phyloP scores from a whole-genome alignment of 2,329 filamentous ascomycete genomes.

The Xylaria sp. region DNA sequence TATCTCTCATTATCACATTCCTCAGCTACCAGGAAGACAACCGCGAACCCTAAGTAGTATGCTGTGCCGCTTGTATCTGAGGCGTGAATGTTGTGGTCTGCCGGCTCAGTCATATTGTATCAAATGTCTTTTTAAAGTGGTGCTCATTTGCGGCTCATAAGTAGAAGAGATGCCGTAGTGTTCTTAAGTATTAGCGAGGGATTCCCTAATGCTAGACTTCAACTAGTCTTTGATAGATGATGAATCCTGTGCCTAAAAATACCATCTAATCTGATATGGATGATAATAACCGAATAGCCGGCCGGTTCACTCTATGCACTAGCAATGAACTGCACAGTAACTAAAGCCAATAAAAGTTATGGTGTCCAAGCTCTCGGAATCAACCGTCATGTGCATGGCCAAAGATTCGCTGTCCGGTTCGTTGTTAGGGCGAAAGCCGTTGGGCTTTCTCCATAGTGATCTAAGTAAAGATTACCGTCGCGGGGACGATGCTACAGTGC shows the following conservation, averaged over 20 bases:
- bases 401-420: slow-evolving; percentile 5
- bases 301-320: neutral
- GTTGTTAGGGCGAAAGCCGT: neutral
- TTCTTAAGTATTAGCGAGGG: slow-evolving; percentile 1
- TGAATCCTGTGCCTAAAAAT: slow-evolving; percentile 4
- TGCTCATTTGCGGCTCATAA: neutral
- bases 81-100: neutral
- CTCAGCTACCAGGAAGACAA: no score
- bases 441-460: slow-evolving; percentile 2
- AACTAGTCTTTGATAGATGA: neutral
- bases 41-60: neutral
- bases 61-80: neutral
- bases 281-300: neutral
- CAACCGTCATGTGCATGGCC: slow-evolving; percentile 3
- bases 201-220: neutral
- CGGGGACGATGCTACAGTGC: slow-evolving; percentile 22
- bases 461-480: slow-evolving; percentile 8
- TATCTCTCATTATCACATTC: neutral
- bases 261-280: neutral
- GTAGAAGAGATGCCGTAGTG: neutral
- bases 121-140: neutral
- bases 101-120: neutral
- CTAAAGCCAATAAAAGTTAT: slow-evolving; percentile 12
- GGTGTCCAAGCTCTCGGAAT: neutral
- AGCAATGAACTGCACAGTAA: neutral